Conservation (phyloP, 192 early-diverging fungal genomes). For the Anaeromyces robustus region DNA sequence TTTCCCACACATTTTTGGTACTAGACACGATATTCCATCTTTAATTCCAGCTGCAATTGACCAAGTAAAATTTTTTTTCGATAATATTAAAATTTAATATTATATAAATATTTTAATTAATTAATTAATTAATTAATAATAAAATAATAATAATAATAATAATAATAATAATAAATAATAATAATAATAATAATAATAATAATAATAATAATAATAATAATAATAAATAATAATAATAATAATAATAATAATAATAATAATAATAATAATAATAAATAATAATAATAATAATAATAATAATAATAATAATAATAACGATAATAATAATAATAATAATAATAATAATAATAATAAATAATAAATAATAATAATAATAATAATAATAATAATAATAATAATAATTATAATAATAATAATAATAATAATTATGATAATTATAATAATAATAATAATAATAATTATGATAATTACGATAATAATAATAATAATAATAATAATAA, state of each 20-base stretch:
- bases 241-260: neutral
- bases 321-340: neutral
- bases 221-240: neutral
- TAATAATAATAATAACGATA: neutral
- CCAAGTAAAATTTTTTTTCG: slow-evolving; percentile 30
- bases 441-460: no score
- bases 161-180: no score
- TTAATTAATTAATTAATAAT: no score
- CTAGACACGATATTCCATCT: slow-evolving; percentile 76
- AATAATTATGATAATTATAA: no score
- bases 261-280: neutral
- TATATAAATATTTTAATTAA: neutral
- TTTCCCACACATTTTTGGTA: slow-evolving; percentile 92
- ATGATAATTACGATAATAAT: neutral
- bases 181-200: neutral
- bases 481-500: neutral
- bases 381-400: neutral
- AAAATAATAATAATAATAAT: no score
- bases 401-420: neutral
- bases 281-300: neutral
- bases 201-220: neutral
- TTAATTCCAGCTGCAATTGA: slow-evolving; percentile 98
- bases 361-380: neutral
- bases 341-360: neutral
- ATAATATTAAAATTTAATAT: neutral